phyloP scores from a whole-genome alignment of 1,139 yeast genomes.

The Hansenula sp. region DNA sequence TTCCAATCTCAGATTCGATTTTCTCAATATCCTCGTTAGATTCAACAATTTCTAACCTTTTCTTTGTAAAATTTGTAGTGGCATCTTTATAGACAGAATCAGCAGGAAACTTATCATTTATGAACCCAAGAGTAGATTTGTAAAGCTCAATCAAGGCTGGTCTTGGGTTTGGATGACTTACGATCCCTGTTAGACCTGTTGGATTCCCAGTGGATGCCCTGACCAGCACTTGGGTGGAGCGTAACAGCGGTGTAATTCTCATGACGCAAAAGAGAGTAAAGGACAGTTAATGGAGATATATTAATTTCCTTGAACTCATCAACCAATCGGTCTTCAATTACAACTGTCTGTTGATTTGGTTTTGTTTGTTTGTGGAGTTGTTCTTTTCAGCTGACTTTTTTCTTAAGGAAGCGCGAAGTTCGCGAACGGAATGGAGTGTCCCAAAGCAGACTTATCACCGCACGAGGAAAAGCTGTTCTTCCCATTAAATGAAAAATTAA shows the following conservation, averaged over 20 bases:
- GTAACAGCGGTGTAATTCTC: slow-evolving; percentile 36
- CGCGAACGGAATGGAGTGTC: no score
- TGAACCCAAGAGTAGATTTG: slow-evolving; percentile 59
- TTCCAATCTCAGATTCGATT: slow-evolving; percentile 74
- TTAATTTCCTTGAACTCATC: no score
- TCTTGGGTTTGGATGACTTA: slow-evolving; percentile 81
- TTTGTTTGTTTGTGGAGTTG: no score
- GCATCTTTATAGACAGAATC: slow-evolving; percentile 75
- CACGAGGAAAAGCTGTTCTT: no score
- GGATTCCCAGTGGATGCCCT: slow-evolving; percentile 68
- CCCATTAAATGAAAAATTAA: no score
- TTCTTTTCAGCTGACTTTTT: no score
- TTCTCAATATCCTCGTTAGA: slow-evolving; percentile 57
- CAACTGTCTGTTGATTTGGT: no score
- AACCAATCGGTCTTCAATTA: no score
- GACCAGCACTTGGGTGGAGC: slow-evolving; percentile 53
- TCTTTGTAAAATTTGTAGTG: slow-evolving; percentile 66
- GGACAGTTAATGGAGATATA: no score
- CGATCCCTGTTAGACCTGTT: slow-evolving; percentile 77
- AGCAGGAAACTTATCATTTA: slow-evolving; percentile 60
- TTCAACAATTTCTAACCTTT: slow-evolving; percentile 68
- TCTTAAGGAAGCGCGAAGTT: no score
- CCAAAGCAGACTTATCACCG: no score
- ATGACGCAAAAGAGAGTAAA: no score
- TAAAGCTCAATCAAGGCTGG: slow-evolving; percentile 74